Base-by-base conservation (phyloP, 768 basidiomycete species). In the Macrolepiota albuminosa region DNA sequence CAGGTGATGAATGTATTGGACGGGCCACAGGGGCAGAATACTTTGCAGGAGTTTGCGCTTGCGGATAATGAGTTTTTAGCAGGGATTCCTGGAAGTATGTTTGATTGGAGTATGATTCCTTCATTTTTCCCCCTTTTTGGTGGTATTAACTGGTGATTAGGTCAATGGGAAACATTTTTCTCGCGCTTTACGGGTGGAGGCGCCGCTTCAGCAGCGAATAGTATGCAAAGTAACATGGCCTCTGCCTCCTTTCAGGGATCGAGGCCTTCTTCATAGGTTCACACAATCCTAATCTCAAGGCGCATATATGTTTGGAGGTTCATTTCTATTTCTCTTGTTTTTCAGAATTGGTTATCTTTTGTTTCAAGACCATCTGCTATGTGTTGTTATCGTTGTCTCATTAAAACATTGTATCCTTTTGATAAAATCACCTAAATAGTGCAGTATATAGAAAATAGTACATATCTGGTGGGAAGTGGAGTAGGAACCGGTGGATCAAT, bases 131-230 rank as follows among this genome's bases (percentile, higher is more conserved):
- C 54, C 26, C 14, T 31, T 46, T 26, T 54, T 56, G 58, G 47
- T 29, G 43, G 37, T 57, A 55, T 26, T 26, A 46, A 51, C 8
- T 47, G 18, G 2, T 37, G 8, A 6, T 3, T 68, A 92, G 90
- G 84, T 47, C 89, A 91, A 76, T 92, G 90, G 90, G 90, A 91
- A 54, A 84, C 78, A 36, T 92, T 90, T 74, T 92, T 93, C 71
- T 76, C 87, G 40, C 81, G 88, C 51, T 82, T 91, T 60, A n/a
- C 60, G 29, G 46, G 45, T 45, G 63, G 57, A 1, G 46, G 29
- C 24, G 37, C 54, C 24, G 72, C 71, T 40, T 18, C 62, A 2
- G n/a, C 61, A 11, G 43, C 61, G 21, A 66, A 64, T 42, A 56
- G 60, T 16, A 63, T 76, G 73, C 63, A 60, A 26, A 61, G 43